Evolutionary conservation across 371 early-diverging fungal species (phyloP).

Genomic region (Capillidium heterosporum): DNA sequence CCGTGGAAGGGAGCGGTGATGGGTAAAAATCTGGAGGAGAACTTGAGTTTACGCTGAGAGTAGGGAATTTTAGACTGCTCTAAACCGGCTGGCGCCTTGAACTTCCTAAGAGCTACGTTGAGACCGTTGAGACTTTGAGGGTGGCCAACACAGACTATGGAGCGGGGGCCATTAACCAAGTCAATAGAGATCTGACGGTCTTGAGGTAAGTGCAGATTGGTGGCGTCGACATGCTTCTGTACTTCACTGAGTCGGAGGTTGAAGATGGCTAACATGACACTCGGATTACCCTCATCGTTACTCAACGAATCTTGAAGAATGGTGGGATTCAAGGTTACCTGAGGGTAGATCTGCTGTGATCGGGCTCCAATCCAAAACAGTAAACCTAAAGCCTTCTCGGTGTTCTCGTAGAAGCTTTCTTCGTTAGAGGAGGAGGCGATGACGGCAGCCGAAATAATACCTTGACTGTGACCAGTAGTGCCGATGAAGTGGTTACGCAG

Average conservation of each 20-base stretch:
- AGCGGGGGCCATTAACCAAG: constrained; percentile 72
- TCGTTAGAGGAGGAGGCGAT: constrained; percentile 70
- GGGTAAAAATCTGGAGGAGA: constrained; percentile 69
- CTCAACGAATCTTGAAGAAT: constrained; percentile 70
- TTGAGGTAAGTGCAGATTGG: constrained; percentile 63
- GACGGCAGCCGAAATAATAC: constrained; percentile 79
- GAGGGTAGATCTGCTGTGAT: constrained; percentile 70
- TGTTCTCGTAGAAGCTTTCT: constrained; percentile 58
- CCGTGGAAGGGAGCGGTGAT: constrained; percentile 81
- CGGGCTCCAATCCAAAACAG: constrained; percentile 84
- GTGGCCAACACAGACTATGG: constrained; percentile 67
- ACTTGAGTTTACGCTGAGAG: constrained; percentile 70
- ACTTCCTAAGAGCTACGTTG: constrained; percentile 65
- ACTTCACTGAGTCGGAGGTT: constrained; percentile 56
- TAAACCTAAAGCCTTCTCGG: constrained; percentile 71
- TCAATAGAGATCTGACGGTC: constrained; percentile 62
- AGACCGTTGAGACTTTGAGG: constrained; percentile 79
- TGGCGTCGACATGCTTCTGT: constrained; percentile 56
- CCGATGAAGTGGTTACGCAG: constrained; percentile 32
- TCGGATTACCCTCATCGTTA: constrained; percentile 79
- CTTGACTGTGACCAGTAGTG: constrained; percentile 87
- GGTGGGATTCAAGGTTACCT: constrained; percentile 66
- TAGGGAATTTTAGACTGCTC: constrained; percentile 72
- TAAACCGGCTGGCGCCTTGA: constrained; percentile 58
- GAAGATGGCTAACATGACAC: constrained; percentile 78